These are phyloP conservation scores for Pythium rishiriense DNA, from an alignment of 352 stramenopile species.

Conservation along the genomic window DNA sequence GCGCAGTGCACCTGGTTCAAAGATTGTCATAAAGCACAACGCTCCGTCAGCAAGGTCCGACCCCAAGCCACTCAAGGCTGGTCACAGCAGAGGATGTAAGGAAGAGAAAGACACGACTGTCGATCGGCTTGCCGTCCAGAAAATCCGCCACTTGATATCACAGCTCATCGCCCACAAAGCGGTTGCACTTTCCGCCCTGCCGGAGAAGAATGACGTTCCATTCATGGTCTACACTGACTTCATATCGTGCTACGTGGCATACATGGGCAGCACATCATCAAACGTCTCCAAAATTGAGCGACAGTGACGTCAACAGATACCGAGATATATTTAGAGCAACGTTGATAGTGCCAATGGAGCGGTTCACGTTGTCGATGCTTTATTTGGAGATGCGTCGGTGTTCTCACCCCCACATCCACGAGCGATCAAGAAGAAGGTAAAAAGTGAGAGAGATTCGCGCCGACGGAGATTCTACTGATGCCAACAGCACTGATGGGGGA, in stretches of 20 bases:
- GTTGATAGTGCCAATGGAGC: background rate
- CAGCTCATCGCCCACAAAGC: constrained; percentile 39
- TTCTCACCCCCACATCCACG: background rate
- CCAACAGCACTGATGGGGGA: background rate
- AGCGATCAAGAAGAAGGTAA: background rate
- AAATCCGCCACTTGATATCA: constrained; percentile 40
- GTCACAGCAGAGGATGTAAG: background rate
- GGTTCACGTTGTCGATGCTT: background rate
- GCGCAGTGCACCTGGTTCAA: background rate
- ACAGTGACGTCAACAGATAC: background rate
- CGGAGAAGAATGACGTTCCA: constrained; percentile 28
- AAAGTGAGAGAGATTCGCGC: background rate
- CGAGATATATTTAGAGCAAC: background rate
- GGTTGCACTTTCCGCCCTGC: constrained; percentile 33
- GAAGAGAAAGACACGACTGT: background rate
- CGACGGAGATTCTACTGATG: background rate
- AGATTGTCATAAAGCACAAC: background rate
- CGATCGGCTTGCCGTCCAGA: constrained; percentile 28
- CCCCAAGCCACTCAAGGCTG: background rate
- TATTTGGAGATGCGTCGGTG: background rate
- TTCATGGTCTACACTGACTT: constrained; percentile 76
- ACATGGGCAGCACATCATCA: constrained; percentile 34
- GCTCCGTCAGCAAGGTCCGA: background rate
- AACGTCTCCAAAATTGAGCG: background rate
- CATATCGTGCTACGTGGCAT: constrained; percentile 55